Conservation (phyloP, 2,329 filamentous ascomycete genomes). For the Westerdykella ornata region DNA sequence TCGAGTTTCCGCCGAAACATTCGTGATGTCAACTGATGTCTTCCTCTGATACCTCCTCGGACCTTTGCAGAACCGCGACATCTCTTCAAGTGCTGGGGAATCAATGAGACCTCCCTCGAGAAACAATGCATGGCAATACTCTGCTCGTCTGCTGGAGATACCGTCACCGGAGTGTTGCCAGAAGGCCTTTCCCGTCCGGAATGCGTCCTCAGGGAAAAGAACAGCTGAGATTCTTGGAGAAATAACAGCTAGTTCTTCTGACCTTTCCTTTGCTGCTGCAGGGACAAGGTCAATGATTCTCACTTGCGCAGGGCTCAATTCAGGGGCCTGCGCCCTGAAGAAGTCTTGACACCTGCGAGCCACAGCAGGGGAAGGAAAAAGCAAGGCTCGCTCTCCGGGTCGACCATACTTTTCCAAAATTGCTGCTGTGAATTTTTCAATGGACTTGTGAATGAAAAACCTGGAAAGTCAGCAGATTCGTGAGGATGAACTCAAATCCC, state of each 20-base stretch:
- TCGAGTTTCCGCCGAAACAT: slow-evolving; percentile 39
- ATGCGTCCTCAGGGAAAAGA: slow-evolving; percentile 61
- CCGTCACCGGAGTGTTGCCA: slow-evolving; percentile 97
- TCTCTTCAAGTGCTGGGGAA: slow-evolving; percentile 32
- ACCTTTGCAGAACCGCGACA: slow-evolving; percentile 54
- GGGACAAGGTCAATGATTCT: slow-evolving; percentile 58
- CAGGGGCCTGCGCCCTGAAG: slow-evolving; percentile 54
- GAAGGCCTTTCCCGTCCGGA: slow-evolving; percentile 76
- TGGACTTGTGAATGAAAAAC: slow-evolving; percentile 86
- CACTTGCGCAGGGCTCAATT: slow-evolving; percentile 46
- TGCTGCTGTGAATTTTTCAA: slow-evolving; percentile 63
- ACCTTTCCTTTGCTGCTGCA: slow-evolving; percentile 48
- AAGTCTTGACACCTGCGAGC: slow-evolving; percentile 72
- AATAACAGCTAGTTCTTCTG: slow-evolving; percentile 42
- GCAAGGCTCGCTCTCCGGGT: slow-evolving; percentile 62
- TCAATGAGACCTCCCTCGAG: slow-evolving; percentile 60
- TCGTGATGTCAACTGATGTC: slow-evolving; percentile 45
- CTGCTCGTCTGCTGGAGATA: slow-evolving; percentile 80
- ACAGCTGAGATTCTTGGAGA: slow-evolving; percentile 49
- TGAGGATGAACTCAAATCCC: background rate
- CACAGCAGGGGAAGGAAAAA: slow-evolving; percentile 67
- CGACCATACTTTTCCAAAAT: slow-evolving; percentile 60
- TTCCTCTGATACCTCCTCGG: slow-evolving; percentile 72
- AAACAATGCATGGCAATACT: slow-evolving; percentile 76
- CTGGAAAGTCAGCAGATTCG: slow-evolving; percentile 42